Evolutionary conservation across 176 grass and related monocot genomes (phyloP).

Genomic region (Coix lacrymajobi): DNA sequence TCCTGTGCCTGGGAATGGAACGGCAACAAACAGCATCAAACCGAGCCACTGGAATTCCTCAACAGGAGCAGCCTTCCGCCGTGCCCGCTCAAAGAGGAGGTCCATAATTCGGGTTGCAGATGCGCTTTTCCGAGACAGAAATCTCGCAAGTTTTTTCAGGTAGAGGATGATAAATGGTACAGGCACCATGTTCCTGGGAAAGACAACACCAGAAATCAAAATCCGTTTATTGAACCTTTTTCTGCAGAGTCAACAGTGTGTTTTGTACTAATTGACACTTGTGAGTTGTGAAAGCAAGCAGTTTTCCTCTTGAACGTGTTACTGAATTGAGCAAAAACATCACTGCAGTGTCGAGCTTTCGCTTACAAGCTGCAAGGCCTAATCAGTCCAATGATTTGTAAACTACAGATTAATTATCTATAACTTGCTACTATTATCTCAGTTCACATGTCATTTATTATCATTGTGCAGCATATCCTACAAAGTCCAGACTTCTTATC

Average conservation of each 20-base stretch:
- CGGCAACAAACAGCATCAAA: constrained; percentile 87
- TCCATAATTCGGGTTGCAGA: constrained; percentile 55
- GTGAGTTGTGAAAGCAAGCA: neutral
- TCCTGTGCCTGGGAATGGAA: constrained; percentile 85
- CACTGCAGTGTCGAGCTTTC: neutral
- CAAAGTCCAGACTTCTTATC: neutral
- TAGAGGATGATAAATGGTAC: constrained; percentile 88
- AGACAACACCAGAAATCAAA: neutral
- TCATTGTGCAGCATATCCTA: neutral
- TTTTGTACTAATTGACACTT: neutral
- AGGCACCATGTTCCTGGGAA: constrained; percentile 87
- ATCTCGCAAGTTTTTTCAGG: constrained; percentile 64
- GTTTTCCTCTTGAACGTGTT: neutral
- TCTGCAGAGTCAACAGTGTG: neutral
- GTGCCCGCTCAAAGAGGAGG: constrained; percentile 74
- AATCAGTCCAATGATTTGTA: neutral
- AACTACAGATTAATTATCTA: neutral
- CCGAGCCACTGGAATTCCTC: constrained; percentile 93
- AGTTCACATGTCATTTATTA: neutral
- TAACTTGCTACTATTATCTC: neutral
- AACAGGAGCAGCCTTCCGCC: constrained; percentile 73
- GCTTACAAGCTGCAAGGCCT: neutral
- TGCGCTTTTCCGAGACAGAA: constrained; percentile 61
- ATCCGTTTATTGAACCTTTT: neutral
- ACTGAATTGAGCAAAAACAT: neutral